phyloP scores from a whole-genome alignment of 2,329 filamentous ascomycete species.

The Trichoderma lentiforme region DNA sequence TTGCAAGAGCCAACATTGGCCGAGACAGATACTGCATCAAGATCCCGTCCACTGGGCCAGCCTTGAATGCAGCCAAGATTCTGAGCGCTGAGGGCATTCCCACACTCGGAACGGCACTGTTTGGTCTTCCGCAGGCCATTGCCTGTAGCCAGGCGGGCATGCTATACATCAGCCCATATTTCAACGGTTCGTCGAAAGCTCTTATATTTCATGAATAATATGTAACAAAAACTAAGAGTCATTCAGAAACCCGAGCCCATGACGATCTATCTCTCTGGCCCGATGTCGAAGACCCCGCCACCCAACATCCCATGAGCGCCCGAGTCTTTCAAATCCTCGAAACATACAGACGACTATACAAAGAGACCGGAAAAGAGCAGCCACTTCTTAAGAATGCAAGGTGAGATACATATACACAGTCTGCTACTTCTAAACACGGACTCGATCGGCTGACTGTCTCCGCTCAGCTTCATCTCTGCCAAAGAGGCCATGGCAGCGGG shows the following conservation, averaged over 20 bases:
- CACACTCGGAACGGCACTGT: constrained; percentile 47
- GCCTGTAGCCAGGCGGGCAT: constrained; percentile 47
- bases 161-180: constrained; percentile 49
- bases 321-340: constrained; percentile 48
- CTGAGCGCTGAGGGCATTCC: constrained; percentile 43
- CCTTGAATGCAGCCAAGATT: constrained; percentile 42
- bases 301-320: constrained; percentile 45
- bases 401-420: constrained; percentile 9
- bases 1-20: constrained; percentile 42
- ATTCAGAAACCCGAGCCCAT: constrained; percentile 42
- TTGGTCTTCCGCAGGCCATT: constrained; percentile 47
- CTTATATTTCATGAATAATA: background rate
- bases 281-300: constrained; percentile 44
- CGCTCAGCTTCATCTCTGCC: constrained; percentile 39
- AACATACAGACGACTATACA: constrained; percentile 43
- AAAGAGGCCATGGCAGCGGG: constrained; percentile 45
- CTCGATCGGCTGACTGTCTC: background rate
- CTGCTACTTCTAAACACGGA: background rate
- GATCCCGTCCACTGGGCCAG: constrained; percentile 45
- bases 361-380: constrained; percentile 46
- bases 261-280: constrained; percentile 44
- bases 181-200: constrained; percentile 36
- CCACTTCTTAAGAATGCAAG: constrained; percentile 47
- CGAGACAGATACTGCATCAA: constrained; percentile 50
- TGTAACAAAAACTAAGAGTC: background rate